Evolutionary conservation across 2,329 filamentous ascomycete genomes (phyloP).

Genomic region (Talaromyces verruculosus): DNA sequence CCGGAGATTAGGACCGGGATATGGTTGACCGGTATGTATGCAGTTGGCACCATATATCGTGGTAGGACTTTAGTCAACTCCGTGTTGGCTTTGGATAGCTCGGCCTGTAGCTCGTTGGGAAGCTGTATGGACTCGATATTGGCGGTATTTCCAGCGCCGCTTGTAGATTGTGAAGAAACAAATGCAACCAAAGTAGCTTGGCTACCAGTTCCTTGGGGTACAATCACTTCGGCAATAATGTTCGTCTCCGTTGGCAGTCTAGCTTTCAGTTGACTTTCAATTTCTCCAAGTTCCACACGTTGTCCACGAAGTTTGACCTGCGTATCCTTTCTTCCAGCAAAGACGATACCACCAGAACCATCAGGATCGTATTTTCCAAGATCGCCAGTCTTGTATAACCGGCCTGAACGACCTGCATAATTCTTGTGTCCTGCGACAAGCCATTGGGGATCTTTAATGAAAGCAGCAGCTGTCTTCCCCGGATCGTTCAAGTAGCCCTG

Average conservation of each 20-base stretch:
- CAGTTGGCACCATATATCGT: constrained; percentile 24
- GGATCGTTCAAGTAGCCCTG: constrained; percentile 42
- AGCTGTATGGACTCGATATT: not conserved
- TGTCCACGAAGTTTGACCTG: constrained; percentile 64
- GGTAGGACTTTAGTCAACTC: constrained; percentile 22
- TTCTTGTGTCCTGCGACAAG: constrained; percentile 15
- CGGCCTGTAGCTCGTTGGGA: constrained; percentile 16
- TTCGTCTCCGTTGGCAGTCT: constrained; percentile 33
- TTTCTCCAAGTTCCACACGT: constrained; percentile 56
- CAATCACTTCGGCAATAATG: constrained; percentile 39
- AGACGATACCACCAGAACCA: constrained; percentile 27
- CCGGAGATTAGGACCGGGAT: constrained; percentile 28
- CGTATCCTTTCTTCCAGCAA: constrained; percentile 52
- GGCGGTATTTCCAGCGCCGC: not conserved
- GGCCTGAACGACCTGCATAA: constrained; percentile 7
- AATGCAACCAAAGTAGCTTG: constrained; percentile 36
- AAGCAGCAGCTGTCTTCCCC: constrained; percentile 25
- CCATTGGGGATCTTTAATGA: constrained; percentile 28
- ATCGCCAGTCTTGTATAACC: constrained; percentile 32
- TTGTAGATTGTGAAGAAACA: constrained; percentile 29
- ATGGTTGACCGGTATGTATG: constrained; percentile 45
- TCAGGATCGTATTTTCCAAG: constrained; percentile 27
- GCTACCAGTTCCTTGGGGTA: constrained; percentile 29
- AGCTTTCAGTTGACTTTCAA: constrained; percentile 37
- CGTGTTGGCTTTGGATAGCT: constrained; percentile 27